Conservation (phyloP, 2,329 filamentous ascomycete species). For the Ceratocystis alfenasii region DNA sequence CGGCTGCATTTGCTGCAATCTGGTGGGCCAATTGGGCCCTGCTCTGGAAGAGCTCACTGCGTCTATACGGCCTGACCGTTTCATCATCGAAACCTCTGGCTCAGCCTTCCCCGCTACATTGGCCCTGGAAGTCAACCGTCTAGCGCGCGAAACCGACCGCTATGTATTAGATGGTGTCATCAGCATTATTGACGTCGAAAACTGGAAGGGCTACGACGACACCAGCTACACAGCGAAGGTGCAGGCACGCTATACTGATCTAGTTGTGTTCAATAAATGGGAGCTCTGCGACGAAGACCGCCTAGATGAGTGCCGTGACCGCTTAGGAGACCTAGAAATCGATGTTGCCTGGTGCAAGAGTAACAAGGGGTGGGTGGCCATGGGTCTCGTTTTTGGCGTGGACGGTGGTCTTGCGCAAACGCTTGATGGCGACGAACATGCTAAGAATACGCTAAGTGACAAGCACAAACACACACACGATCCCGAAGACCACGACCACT, state of each 20-base stretch:
- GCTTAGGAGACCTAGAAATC: conserved; percentile 68
- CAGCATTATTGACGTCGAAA: conserved; percentile 85
- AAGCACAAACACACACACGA: conserved; percentile 29
- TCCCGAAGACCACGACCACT: conserved; percentile 26
- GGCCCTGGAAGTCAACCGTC: conserved; percentile 76
- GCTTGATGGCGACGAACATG: conserved; percentile 34
- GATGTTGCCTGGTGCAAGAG: conserved; percentile 78
- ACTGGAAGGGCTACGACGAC: conserved; percentile 87
- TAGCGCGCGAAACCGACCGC: conserved; percentile 53
- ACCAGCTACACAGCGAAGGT: conserved; percentile 79
- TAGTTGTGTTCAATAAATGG: conserved; percentile 92
- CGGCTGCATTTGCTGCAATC: conserved; percentile 97
- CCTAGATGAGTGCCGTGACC: conserved; percentile 67
- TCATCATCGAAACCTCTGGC: conserved; percentile 88
- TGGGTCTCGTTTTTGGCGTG: conserved; percentile 72
- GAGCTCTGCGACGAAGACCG: conserved; percentile 60
- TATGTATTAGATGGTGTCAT: conserved; percentile 80
- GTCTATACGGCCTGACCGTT: conserved; percentile 54
- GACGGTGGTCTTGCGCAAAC: conserved; percentile 63
- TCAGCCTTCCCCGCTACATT: conserved; percentile 80
- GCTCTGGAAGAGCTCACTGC: conserved; percentile 63
- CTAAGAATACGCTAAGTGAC: conserved; percentile 24
- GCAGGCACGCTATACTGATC: conserved; percentile 79
- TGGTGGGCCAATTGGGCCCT: conserved; percentile 77
- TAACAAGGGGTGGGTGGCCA: conserved; percentile 63